Conservation (phyloP, 805 yeast genomes). For the Metschnikowia proteae region DNA sequence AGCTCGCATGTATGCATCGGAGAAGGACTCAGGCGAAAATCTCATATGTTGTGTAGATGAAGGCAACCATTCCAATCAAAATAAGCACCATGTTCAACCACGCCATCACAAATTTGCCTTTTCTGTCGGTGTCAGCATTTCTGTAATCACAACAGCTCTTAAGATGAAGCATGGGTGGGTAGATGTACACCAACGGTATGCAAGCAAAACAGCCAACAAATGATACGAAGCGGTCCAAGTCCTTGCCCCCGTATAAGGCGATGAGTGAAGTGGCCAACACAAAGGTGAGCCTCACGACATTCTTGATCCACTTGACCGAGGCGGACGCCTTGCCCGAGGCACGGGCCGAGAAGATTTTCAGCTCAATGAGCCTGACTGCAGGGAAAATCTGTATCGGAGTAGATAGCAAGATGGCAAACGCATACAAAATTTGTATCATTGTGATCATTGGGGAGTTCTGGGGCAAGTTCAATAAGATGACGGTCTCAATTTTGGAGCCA, state of each 20-base stretch:
- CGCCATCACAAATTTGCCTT: slow-evolving; percentile 36
- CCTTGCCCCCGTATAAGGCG: slow-evolving; percentile 65
- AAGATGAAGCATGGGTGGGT: slow-evolving; percentile 75
- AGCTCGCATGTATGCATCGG: background rate
- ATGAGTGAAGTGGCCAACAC: slow-evolving; percentile 53
- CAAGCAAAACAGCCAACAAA: slow-evolving; percentile 84
- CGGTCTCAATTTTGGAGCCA: slow-evolving; percentile 62
- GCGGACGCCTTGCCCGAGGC: slow-evolving; percentile 56
- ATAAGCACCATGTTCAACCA: slow-evolving; percentile 47
- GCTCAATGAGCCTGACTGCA: slow-evolving; percentile 70
- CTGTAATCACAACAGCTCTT: slow-evolving; percentile 42
- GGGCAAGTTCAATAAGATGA: slow-evolving; percentile 68
- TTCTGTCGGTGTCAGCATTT: slow-evolving; percentile 20
- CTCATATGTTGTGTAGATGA: slow-evolving; percentile 59
- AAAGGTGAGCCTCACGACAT: slow-evolving; percentile 49
- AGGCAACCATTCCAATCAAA: slow-evolving; percentile 54
- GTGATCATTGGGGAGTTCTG: slow-evolving; percentile 60
- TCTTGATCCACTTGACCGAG: slow-evolving; percentile 63
- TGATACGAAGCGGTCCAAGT: slow-evolving; percentile 70
- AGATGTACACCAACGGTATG: slow-evolving; percentile 80
- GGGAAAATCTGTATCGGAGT: slow-evolving; percentile 83
- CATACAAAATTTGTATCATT: slow-evolving; percentile 65
- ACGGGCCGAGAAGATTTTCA: slow-evolving; percentile 43
- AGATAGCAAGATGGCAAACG: slow-evolving; percentile 69
- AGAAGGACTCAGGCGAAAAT: slow-evolving; percentile 4